phyloP scores from a whole-genome alignment of 352 stramenopile genomes.

The Peronospora farinosa region DNA sequence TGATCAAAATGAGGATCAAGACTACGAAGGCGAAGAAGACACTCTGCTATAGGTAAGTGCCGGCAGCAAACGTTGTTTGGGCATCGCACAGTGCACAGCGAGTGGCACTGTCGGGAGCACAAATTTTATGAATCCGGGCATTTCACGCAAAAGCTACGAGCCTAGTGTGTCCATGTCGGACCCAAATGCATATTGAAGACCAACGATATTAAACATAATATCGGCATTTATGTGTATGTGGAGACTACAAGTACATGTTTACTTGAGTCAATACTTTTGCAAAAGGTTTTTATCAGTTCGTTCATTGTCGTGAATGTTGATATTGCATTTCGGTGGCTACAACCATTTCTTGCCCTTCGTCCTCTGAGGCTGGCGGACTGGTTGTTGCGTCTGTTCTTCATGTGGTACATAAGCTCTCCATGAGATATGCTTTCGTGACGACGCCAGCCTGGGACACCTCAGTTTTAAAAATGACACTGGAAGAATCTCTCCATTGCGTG shows the following conservation, averaged over 20 bases:
- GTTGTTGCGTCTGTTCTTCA: slow-evolving; percentile 1
- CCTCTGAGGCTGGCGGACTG: slow-evolving; percentile 18
- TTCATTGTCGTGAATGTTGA: slow-evolving; percentile 13
- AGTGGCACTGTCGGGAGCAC: not conserved
- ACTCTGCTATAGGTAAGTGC: slow-evolving; percentile 41
- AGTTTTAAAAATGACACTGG: slow-evolving; percentile 34
- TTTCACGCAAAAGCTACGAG: too few species aligned
- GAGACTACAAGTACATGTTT: not conserved
- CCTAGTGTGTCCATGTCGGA: slow-evolving; percentile 5
- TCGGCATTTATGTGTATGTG: slow-evolving; percentile 24
- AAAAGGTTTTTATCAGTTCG: not conserved
- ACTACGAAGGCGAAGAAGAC: slow-evolving; percentile 49
- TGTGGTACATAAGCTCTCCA: slow-evolving; percentile 8
- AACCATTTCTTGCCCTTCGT: slow-evolving; percentile 24
- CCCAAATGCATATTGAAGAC: slow-evolving; percentile 10
- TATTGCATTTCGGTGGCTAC: slow-evolving; percentile 29
- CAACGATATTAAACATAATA: slow-evolving; percentile 22
- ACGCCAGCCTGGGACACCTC: slow-evolving; percentile 43
- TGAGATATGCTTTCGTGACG: slow-evolving; percentile 23
- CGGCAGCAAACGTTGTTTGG: slow-evolving; percentile 3
- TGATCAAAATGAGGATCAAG: slow-evolving; percentile 31
- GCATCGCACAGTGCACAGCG: not conserved
- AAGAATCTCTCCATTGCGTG: slow-evolving; percentile 26
- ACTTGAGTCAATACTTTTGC: not conserved
- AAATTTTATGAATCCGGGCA: not conserved